phyloP scores from a whole-genome alignment of 768 basidiomycete genomes.

The Lepiota venenata region DNA sequence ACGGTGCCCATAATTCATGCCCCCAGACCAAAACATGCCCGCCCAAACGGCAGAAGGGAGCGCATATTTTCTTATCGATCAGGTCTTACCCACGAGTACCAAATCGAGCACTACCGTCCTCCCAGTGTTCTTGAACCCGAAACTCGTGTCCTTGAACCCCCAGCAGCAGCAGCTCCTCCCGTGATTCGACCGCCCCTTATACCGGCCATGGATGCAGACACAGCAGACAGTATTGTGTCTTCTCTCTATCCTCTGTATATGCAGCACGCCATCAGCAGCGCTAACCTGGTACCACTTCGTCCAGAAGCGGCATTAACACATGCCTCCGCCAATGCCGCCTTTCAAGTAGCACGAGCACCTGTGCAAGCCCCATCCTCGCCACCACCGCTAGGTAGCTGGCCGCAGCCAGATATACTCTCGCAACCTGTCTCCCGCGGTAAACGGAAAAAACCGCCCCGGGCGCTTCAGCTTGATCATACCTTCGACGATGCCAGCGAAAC shows the following conservation, averaged over 20 bases:
- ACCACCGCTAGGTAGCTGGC: constrained; percentile 54
- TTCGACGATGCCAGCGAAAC: neutral
- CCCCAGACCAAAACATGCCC: constrained; percentile 37
- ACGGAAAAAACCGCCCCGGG: constrained; percentile 18
- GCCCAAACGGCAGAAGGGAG: constrained; percentile 19
- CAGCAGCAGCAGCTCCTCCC: constrained; percentile 4
- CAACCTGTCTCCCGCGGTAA: constrained; percentile 25
- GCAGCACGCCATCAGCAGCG: constrained; percentile 10
- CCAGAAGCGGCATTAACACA: constrained; percentile 26
- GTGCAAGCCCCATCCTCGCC: constrained; percentile 30
- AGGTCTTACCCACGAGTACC: constrained; percentile 39
- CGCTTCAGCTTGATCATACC: neutral
- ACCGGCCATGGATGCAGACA: neutral
- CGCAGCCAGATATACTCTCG: constrained; percentile 37
- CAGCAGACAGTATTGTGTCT: constrained; percentile 11
- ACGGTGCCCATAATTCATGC: constrained; percentile 39
- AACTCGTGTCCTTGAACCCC: neutral
- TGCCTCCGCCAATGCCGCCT: constrained; percentile 16
- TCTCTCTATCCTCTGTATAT: constrained; percentile 32
- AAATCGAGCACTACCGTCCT: constrained; percentile 45
- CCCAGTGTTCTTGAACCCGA: neutral
- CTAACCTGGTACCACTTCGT: constrained; percentile 16
- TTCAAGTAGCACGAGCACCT: constrained; percentile 17
- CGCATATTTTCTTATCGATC: constrained; percentile 34
- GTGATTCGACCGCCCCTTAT: neutral